Conservation (phyloP, 495 filamentous ascomycete genomes). For the Jackrogersella multiformis region DNA sequence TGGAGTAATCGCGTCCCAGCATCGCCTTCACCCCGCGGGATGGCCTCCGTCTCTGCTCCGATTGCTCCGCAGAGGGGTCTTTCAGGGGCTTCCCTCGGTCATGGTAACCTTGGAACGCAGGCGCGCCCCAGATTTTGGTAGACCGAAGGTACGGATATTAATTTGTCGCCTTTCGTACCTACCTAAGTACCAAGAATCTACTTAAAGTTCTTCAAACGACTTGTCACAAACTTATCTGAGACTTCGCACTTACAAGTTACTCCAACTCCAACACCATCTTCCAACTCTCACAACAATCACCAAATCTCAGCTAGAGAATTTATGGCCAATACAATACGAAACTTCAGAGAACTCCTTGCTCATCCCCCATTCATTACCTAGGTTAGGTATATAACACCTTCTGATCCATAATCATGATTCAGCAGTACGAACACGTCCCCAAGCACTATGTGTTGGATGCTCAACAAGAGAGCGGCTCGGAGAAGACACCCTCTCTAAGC, state of each 20-base stretch:
- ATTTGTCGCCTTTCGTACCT: background rate
- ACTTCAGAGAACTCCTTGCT: background rate
- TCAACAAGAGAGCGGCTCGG: background rate
- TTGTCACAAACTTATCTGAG: constrained; percentile 38
- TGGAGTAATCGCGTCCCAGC: constrained; percentile 16
- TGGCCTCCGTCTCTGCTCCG: constrained; percentile 27
- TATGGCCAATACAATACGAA: constrained; percentile 8
- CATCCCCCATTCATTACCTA: background rate
- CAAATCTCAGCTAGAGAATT: background rate
- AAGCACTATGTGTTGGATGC: constrained; percentile 34
- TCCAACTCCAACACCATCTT: background rate
- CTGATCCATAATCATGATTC: constrained; percentile 31
- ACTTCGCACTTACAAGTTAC: background rate
- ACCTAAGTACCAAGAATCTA: constrained; percentile 14
- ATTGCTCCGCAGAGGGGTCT: constrained; percentile 45
- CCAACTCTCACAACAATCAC: background rate
- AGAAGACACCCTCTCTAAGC: constrained; percentile 42
- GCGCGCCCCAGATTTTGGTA: background rate
- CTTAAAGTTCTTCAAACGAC: constrained; percentile 19
- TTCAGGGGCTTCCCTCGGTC: constrained; percentile 61
- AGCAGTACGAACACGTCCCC: constrained; percentile 41
- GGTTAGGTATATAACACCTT: constrained; percentile 4
- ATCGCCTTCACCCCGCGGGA: constrained; percentile 23
- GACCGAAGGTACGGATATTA: constrained; percentile 28
- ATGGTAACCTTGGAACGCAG: background rate